Base-by-base conservation (phyloP, 345 rosid genomes). In the Anacardium occidentale region DNA sequence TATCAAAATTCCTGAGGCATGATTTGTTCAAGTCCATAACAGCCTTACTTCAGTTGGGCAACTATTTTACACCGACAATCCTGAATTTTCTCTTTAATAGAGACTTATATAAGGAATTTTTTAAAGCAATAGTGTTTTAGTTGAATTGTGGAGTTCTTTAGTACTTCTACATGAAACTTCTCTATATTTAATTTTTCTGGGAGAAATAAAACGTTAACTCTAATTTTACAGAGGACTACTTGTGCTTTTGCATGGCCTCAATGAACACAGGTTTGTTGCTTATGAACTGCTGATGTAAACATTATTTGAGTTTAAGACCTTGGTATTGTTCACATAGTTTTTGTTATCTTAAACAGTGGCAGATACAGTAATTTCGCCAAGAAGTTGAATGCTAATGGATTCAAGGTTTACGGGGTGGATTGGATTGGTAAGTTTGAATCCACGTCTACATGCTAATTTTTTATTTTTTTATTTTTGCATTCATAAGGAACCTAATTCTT, bases 351-450 rank as follows among this genome's bases (percentile, higher is more conserved):
- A 26, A 42, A 72, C 83, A 95, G 99, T 82, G 94, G 91, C 11
- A 86, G 99, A 80, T 95, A 95, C 79, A 85, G 75, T 78, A 85
- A 78, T 73, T 91, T 95, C 72, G 98, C 98, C 69, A 91, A 92
- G 89, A 85, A 84, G 76, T 85, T 95, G 34, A 92, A 88, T 60
- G 86, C 89, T 18, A 80, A 85, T 74, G 91, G 96, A 61, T 91
- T 91, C 90, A 92, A 90, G 77, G 97, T 95, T 74, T 91, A 85
- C 75, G 97, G 91, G 64, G 85, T 95, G 81, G 99, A 95, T 75
- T 95, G 98, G 99, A 91, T 87, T 62, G 98, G 99, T 95, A 75
- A 85, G 84, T 74, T 62, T 3, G 50, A 68, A 54, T 62, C 73
- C 48, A 18, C 34, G 50, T 32, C 54, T 20, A 51, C 69, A 47